Conservation (phyloP, 2,329 filamentous ascomycete species). For the Aspergillus sp. region DNA sequence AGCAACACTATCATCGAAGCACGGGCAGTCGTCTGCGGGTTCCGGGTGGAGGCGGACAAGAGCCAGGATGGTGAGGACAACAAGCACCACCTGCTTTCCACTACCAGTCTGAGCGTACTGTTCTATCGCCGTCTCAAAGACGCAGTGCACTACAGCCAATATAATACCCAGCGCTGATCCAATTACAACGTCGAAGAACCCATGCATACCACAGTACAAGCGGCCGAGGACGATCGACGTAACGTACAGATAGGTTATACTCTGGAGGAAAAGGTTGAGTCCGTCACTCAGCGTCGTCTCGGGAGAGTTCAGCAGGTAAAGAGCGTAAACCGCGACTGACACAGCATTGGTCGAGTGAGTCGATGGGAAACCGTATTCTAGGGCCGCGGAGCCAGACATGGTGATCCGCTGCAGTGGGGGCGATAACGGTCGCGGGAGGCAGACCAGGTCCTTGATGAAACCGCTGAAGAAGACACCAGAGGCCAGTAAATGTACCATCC, state of each 20-base stretch:
- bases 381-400: conserved; percentile 91
- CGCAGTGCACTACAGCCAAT: conserved; percentile 57
- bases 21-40: conserved; percentile 93
- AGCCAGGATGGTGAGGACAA: conserved; percentile 66
- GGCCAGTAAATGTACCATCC: conserved; percentile 69
- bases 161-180: conserved; percentile 74
- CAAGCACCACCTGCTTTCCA: conserved; percentile 63
- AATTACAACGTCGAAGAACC: conserved; percentile 84
- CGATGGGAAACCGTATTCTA: conserved; percentile 96
- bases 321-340: conserved; percentile 82
- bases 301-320: conserved; percentile 68
- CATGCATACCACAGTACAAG: conserved; percentile 98
- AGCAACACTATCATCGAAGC: conserved; percentile 92
- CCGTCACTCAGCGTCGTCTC: conserved; percentile 62
- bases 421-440: conserved; percentile 85
- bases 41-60: conserved; percentile 90
- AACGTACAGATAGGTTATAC: conserved; percentile 78
- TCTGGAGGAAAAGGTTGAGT: conserved; percentile 64
- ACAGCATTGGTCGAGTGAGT: conserved; percentile 97
- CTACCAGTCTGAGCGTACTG: conserved; percentile 66
- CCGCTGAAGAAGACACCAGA: conserved; percentile 83
- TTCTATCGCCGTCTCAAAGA: conserved; percentile 62
- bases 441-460: conserved; percentile 91
- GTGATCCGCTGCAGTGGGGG: conserved; percentile 92
- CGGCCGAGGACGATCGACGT: conserved; percentile 86